Base-by-base conservation (phyloP, 2,329 filamentous ascomycete species). In the Teratosphaeria pseudoeucalypti region DNA sequence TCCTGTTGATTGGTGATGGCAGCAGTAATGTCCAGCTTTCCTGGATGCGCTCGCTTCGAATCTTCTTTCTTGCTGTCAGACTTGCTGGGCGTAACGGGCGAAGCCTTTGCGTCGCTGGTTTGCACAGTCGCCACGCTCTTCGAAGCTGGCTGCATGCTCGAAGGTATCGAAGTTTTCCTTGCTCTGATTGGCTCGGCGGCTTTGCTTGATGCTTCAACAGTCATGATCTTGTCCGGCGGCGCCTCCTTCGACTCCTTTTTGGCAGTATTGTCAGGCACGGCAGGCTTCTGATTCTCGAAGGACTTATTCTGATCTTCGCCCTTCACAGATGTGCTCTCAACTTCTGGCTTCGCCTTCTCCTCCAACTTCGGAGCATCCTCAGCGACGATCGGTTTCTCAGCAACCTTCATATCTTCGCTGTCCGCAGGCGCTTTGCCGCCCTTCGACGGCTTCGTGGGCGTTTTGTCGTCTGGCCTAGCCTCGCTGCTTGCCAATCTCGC, bases 11-110 rank as follows among this genome's bases (percentile, higher is more conserved):
- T 67, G 19, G 61, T 65, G 16, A 72, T 67, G 16, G 76, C 73
- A 34, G 75, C 75, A 55, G 73, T 67, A 34, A 79, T 79, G 59
- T 79, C 77, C 12, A 80, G 71, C 61, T 79, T 79, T 16, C 77
- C 76, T 39, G 76, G 77, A 60, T 72, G 75, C 58, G 78, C 70
- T 5, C 69, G 66, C 63, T 72, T 68, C 57, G 61, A 43, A 26
- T 58, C 52, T 55, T 64, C 64, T 49, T 62, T 63, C 23, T 43
- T 56, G 10, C 29, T 32, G 7, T 61, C 62, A 19, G 57, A 14
- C 52, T 65, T 68, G 37, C 54, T 62, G 19, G 60, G 61, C 6
- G 63, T 66, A 26, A 62, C 58, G 2, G 61, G 47, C 16, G 61
- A 54, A 53, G 62, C 58, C 37, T 63, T 60, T 10, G 56, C 56